These are phyloP conservation scores for Aphanomyces stellatus DNA, from an alignment of 352 stramenopile genomes.

Conservation along the genomic window DNA sequence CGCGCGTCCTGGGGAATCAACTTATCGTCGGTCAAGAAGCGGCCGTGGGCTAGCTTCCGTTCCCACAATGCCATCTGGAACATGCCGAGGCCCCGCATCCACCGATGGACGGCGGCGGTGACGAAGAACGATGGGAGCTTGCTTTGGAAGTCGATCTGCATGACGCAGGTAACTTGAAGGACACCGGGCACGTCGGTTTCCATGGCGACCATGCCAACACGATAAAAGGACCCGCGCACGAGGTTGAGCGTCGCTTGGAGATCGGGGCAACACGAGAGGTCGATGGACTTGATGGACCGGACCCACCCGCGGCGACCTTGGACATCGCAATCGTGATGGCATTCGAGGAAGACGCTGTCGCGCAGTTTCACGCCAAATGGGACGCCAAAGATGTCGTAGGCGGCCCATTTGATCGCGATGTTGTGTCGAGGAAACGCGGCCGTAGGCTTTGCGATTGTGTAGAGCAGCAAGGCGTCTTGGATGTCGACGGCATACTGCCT, in stretches of 20 bases:
- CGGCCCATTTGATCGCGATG: conserved; percentile 72
- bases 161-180: neutral
- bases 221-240: conserved; percentile 65
- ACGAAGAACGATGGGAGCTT: neutral
- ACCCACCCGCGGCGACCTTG: conserved; percentile 48
- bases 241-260: conserved; percentile 51
- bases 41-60: neutral
- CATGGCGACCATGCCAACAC: conserved; percentile 68
- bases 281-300: conserved; percentile 44
- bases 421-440: conserved; percentile 66
- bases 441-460: conserved; percentile 49
- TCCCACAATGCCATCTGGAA: neutral
- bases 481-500: conserved; percentile 26
- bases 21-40: neutral
- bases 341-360: conserved; percentile 28
- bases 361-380: conserved; percentile 59
- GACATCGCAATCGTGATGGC: conserved; percentile 38
- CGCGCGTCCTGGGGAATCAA: neutral
- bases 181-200: conserved; percentile 24
- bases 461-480: conserved; percentile 65
- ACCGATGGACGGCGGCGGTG: neutral
- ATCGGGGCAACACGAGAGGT: conserved; percentile 44
- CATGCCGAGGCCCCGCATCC: neutral
- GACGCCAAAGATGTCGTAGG: conserved; percentile 62
- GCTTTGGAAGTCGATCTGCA: neutral